Evolutionary conservation across 257 asterid species (phyloP), one percentile per base, ranked within the genome.

Genomic region (Galeopsis tetrahit): DNA sequence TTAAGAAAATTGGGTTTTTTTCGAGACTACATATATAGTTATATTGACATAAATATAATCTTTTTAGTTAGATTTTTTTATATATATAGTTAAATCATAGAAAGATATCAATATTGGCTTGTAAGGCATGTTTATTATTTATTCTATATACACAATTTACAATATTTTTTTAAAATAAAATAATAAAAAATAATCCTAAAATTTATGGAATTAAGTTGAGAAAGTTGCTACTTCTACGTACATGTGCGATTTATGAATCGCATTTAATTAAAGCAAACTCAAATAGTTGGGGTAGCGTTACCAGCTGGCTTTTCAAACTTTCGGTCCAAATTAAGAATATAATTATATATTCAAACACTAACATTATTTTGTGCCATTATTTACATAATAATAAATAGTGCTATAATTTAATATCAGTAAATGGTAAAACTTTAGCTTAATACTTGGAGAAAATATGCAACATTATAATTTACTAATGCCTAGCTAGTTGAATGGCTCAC

Each of bases 231-330:
- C 35, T 33, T 33, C 36, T 39, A 32, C 28, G 28, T 21, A 21
- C 49, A 73, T 39, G 70, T 63, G 71, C 58, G 66, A 64, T 53
- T 64, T 40, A 73, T 63, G 70, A 38, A 28, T 14, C 56, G 58
- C 77, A 63, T 21, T 73, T 31, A 73, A 53, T 42, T 32, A 55
- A 42, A 64, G 72, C 67, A 55, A 8, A 14, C 60, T 31, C 31
- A 32, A 40, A 51, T 64, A 52, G 77, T 32, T 64, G 77, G 31
- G 32, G 51, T 13, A 11, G 5, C 39, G 46, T 64, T 73, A 52
- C 55, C 58, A 38, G 52, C 62, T 34, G 13, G 63, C 63, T 56
- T 56, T 71, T 48, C 53, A 71, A 44, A 59, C 13, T 42, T 42
- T 5, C 46, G 8, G 3, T 39, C 66, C 34, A 53, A 17, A 39